Evolutionary conservation across 305 asterid species (phyloP).

Genomic region (Galium porrigens): DNA sequence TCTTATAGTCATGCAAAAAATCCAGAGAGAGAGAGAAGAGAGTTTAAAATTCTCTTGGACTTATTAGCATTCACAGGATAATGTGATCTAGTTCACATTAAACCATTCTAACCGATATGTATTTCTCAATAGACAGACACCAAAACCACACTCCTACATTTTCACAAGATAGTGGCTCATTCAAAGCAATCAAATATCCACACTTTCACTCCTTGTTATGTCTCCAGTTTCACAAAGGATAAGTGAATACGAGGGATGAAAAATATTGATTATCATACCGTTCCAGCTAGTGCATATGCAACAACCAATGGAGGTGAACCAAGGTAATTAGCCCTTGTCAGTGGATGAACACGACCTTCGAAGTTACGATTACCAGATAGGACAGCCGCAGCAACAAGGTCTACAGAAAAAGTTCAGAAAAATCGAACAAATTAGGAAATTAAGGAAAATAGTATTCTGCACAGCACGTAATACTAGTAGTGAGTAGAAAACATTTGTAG

Average conservation of each 20-base stretch:
- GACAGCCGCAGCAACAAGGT: slow-evolving; percentile 75
- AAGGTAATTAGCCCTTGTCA: slow-evolving; percentile 78
- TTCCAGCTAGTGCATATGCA: slow-evolving; percentile 88
- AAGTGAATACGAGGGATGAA: background rate
- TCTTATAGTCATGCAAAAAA: background rate
- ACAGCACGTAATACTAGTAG: background rate
- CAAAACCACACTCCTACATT: background rate
- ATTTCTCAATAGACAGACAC: slow-evolving; percentile 2
- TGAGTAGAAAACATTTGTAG: background rate
- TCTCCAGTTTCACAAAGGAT: background rate
- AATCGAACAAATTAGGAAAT: background rate
- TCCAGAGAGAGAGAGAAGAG: background rate
- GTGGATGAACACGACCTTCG: slow-evolving; percentile 85
- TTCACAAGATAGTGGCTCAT: background rate
- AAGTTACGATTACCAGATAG: slow-evolving; percentile 84
- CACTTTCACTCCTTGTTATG: background rate
- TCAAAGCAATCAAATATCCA: background rate
- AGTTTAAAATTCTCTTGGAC: background rate
- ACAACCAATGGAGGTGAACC: slow-evolving; percentile 78
- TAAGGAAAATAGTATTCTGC: background rate
- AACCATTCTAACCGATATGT: background rate
- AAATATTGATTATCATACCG: slow-evolving; percentile 28
- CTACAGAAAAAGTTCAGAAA: slow-evolving; percentile 22
- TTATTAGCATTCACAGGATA: background rate
- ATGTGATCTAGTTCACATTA: background rate